phyloP scores from a whole-genome alignment of 192 early-diverging fungal species.

The Coemansia sp. region DNA sequence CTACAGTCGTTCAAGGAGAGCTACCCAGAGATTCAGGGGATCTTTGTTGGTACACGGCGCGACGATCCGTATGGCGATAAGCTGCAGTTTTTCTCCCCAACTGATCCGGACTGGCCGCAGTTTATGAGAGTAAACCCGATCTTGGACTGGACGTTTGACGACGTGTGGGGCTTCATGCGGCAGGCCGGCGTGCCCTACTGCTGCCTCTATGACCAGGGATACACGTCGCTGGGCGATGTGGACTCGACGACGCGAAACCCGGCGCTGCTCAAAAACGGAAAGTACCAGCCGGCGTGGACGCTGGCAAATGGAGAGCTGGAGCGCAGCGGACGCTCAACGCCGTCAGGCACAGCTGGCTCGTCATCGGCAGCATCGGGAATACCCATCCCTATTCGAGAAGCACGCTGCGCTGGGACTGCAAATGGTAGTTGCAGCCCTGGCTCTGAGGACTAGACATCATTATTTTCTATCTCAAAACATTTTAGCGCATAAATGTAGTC shows the following conservation, averaged over 20 bases:
- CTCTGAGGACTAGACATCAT: neutral
- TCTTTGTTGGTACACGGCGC: constrained; percentile 80
- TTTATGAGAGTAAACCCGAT: constrained; percentile 92
- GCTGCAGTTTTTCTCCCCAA: constrained; percentile 62
- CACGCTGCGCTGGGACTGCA: constrained; percentile 59
- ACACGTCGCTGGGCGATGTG: constrained; percentile 87
- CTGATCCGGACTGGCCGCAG: constrained; percentile 87
- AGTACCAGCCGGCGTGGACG: constrained; percentile 34
- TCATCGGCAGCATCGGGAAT: constrained; percentile 47
- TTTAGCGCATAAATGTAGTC: neutral
- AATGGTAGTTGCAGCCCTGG: neutral
- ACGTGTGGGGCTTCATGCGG: constrained; percentile 80
- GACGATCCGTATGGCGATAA: constrained; percentile 70
- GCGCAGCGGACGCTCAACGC: constrained; percentile 46
- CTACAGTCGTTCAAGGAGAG: constrained; percentile 67
- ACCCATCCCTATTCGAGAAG: constrained; percentile 64
- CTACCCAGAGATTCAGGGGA: constrained; percentile 61
- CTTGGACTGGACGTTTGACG: constrained; percentile 83
- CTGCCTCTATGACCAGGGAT: constrained; percentile 85
- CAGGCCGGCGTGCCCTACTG: constrained; percentile 76
- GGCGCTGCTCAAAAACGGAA: constrained; percentile 57
- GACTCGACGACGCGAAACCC: constrained; percentile 87
- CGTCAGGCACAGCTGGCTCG: constrained; percentile 9
- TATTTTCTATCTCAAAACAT: neutral
- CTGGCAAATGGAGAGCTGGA: constrained; percentile 31